A percentile compares a stretch with the other conserved stretches of the same genome.
Evolutionary conservation across 2,329 filamentous ascomycete genomes (phyloP).

Genomic region (Xylaria polymorpha): DNA sequence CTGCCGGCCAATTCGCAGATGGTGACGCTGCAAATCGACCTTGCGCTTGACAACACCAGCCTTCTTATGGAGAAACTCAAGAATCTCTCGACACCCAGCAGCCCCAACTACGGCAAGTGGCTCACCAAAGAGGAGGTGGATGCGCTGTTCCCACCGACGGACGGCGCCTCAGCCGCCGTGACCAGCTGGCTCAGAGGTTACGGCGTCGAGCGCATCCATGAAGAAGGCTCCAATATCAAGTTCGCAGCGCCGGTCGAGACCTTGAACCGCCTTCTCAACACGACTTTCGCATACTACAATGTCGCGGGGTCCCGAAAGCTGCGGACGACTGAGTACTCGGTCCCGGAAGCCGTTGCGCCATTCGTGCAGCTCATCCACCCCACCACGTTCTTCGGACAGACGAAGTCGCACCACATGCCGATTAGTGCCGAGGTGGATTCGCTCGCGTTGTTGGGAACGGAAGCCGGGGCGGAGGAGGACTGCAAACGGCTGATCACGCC

Average conservation of each 20-base stretch:
- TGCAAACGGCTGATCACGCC: conserved; percentile 57
- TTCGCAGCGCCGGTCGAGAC: conserved; percentile 45
- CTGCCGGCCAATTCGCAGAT: conserved; percentile 26
- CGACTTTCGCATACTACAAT: conserved; percentile 49
- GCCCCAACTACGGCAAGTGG: conserved; percentile 44
- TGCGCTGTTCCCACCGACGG: conserved; percentile 41
- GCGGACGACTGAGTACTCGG: conserved; percentile 39
- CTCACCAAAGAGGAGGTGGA: conserved; percentile 41
- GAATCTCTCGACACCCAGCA: conserved; percentile 43
- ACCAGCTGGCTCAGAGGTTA: conserved; percentile 41
- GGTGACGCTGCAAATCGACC: conserved; percentile 44
- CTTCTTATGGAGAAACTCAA: conserved; percentile 41
- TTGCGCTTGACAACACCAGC: conserved; percentile 45
- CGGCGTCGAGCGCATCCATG: conserved; percentile 37
- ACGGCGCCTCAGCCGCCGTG: conserved; percentile 39
- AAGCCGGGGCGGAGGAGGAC: conserved; percentile 37
- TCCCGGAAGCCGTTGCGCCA: conserved; percentile 47
- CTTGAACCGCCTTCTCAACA: conserved; percentile 47
- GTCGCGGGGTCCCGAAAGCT: conserved; percentile 51
- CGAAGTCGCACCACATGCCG: conserved; percentile 28
- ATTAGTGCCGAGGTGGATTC: not conserved
- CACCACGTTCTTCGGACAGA: conserved; percentile 57
- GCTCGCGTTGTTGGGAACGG: not conserved
- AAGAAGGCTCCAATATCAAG: conserved; percentile 44
- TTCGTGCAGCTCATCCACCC: conserved; percentile 56